Conservation (phyloP, 1,284 basidiomycete genomes). For the Ceratobasidium sp. region DNA sequence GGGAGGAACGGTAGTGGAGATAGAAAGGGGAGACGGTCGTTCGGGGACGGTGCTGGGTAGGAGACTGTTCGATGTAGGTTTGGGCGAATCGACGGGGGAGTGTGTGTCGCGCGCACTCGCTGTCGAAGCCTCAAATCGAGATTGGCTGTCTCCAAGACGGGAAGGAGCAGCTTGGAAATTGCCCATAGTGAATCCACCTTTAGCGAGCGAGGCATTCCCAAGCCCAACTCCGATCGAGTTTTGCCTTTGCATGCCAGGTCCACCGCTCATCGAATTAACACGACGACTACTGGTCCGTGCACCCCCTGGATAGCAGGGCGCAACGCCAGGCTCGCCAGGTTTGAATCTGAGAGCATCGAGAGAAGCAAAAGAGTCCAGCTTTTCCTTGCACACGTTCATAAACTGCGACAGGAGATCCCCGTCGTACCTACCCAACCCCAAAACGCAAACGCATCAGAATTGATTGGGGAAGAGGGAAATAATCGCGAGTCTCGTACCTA, state of each 20-base stretch:
- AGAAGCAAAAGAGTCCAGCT: constrained; percentile 89
- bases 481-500: background rate
- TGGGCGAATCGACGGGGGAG: constrained; percentile 53
- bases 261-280: constrained; percentile 26
- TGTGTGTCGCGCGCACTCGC: constrained; percentile 51
- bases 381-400: constrained; percentile 95
- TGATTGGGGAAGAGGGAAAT: too few species aligned
- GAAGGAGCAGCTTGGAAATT: constrained; percentile 69
- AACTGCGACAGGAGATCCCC: constrained; percentile 98
- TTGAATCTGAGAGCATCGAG: constrained; percentile 94
- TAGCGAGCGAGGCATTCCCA: constrained; percentile 47
- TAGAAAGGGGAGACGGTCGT: constrained; percentile 53
- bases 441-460: too few species aligned
- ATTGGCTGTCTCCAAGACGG: constrained; percentile 69
- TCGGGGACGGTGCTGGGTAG: constrained; percentile 58
- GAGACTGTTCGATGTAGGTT: constrained; percentile 56
- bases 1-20: constrained; percentile 52
- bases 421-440: constrained; percentile 94
- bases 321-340: constrained; percentile 68
- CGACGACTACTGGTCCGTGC: constrained; percentile 45
- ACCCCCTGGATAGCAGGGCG: constrained; percentile 45
- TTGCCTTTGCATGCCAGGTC: constrained; percentile 56
- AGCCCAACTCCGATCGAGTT: constrained; percentile 72
- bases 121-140: constrained; percentile 72
- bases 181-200: constrained; percentile 70